These are phyloP conservation scores for Aspergillus novoparasiticus DNA, from an alignment of 2,329 filamentous ascomycete genomes.

Conservation along the genomic window DNA sequence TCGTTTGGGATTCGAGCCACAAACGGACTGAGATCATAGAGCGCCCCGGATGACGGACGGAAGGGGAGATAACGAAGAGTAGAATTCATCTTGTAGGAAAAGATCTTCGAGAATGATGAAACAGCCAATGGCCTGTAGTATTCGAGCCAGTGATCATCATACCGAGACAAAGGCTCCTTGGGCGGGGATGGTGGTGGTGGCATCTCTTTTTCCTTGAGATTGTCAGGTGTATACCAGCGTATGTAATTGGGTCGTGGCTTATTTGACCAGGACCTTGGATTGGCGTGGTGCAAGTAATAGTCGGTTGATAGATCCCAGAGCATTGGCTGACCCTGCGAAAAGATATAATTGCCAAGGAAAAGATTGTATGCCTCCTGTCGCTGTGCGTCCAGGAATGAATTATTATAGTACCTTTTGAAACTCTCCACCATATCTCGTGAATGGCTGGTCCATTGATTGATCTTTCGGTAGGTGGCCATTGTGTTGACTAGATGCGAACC, in stretches of 20 bases:
- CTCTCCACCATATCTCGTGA: slow-evolving; percentile 98
- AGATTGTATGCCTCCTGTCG: slow-evolving; percentile 97
- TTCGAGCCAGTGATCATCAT: slow-evolving; percentile 96
- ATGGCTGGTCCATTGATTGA: slow-evolving; percentile 98
- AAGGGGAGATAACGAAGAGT: slow-evolving; percentile 81
- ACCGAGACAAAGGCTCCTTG: slow-evolving; percentile 51
- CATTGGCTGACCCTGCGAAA: slow-evolving; percentile 84
- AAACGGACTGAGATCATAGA: slow-evolving; percentile 87
- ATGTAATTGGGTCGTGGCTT: slow-evolving; percentile 73
- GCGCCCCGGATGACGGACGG: slow-evolving; percentile 66
- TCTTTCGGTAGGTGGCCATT: slow-evolving; percentile 98
- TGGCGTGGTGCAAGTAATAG: slow-evolving; percentile 90
- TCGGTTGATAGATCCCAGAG: slow-evolving; percentile 94
- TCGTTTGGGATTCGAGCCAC: slow-evolving; percentile 66
- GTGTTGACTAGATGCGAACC: slow-evolving; percentile 98
- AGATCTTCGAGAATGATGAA: slow-evolving; percentile 89
- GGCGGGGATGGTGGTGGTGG: slow-evolving; percentile 47
- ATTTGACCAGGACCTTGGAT: slow-evolving; percentile 73
- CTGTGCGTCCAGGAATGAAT: slow-evolving; percentile 96
- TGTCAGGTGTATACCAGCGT: slow-evolving; percentile 78
- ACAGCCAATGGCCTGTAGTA: slow-evolving; percentile 89
- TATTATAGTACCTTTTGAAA: slow-evolving; percentile 99
- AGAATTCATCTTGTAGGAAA: slow-evolving; percentile 88
- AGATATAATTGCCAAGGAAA: slow-evolving; percentile 95
- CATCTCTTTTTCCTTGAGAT: slow-evolving; percentile 66